These are phyloP conservation scores for Hansenula sp. DNA, from an alignment of 1,139 yeast genomes.

Conservation along the genomic window DNA sequence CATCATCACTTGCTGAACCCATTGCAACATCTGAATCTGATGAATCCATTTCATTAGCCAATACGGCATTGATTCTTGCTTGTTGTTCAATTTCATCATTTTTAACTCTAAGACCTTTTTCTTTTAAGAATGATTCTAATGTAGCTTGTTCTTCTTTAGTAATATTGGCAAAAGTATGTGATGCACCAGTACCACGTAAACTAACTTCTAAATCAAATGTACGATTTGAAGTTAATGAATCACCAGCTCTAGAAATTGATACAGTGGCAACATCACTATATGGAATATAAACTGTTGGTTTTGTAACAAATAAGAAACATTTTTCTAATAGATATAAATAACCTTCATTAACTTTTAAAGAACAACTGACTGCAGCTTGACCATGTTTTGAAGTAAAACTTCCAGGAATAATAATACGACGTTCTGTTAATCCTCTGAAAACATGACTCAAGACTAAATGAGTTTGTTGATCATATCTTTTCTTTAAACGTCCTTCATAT, in stretches of 20 bases:
- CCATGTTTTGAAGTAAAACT: slow-evolving; percentile 65
- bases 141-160: slow-evolving; percentile 84
- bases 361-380: slow-evolving; percentile 86
- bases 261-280: slow-evolving; percentile 73
- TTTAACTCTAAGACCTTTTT: slow-evolving; percentile 75
- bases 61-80: slow-evolving; percentile 70
- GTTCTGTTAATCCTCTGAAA: slow-evolving; percentile 84
- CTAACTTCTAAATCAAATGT: slow-evolving; percentile 89
- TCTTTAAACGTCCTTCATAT: slow-evolving; percentile 73
- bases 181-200: slow-evolving; percentile 59
- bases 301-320: slow-evolving; percentile 85
- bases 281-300: slow-evolving; percentile 91
- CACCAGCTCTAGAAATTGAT: slow-evolving; percentile 86
- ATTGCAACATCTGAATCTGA: slow-evolving; percentile 62
- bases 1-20: slow-evolving; percentile 75
- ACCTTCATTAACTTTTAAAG: slow-evolving; percentile 94
- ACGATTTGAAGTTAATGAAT: slow-evolving; percentile 73
- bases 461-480: slow-evolving; percentile 76
- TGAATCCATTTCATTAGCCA: slow-evolving; percentile 60
- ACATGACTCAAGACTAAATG: slow-evolving; percentile 87
- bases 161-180: slow-evolving; percentile 85
- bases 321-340: slow-evolving; percentile 86
- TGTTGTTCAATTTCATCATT: slow-evolving; percentile 90
- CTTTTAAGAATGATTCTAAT: slow-evolving; percentile 70
- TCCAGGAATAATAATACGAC: slow-evolving; percentile 86